Percentiles rank a stretch among this genome's conserved stretches.
These are phyloP conservation scores for Biscutella laevigata DNA, from an alignment of 441 rosid species.

Conservation along the genomic window DNA sequence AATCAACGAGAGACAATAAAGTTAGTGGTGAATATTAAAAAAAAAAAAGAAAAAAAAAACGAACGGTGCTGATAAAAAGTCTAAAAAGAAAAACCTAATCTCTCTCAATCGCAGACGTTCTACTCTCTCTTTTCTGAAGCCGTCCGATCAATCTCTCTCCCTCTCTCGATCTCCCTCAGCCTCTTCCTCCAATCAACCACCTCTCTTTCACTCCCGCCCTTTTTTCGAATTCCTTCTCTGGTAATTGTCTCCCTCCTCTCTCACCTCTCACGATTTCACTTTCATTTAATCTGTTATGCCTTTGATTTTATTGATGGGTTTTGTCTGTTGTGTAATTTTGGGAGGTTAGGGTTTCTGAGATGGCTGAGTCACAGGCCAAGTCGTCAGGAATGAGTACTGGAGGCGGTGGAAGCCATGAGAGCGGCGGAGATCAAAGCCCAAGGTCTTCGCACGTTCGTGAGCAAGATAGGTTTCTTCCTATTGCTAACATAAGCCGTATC, in stretches of 20 bases:
- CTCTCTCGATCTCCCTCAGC: slow-evolving; percentile 19
- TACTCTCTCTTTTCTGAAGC: slow-evolving; percentile 70
- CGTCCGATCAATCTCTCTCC: slow-evolving; percentile 73
- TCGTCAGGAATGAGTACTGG: too few relatives aligned
- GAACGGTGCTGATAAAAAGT: slow-evolving; percentile 79
- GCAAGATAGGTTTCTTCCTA: slow-evolving; percentile 87
- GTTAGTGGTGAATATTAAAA: background rate
- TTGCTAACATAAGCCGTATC: slow-evolving; percentile 88
- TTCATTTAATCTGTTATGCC: background rate
- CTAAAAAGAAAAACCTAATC: slow-evolving; percentile 23
- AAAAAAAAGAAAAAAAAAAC: slow-evolving; percentile 16
- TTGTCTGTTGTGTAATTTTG: background rate
- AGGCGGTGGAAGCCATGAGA: slow-evolving; percentile 68
- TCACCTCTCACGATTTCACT: background rate
- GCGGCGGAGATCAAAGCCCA: slow-evolving; percentile 90
- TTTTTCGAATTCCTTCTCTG: slow-evolving; percentile 31
- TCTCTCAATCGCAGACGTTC: slow-evolving; percentile 37
- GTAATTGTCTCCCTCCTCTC: slow-evolving; percentile 9
- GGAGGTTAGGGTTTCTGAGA: slow-evolving; percentile 19
- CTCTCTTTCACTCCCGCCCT: slow-evolving; percentile 53
- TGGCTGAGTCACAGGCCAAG: slow-evolving; percentile 36
- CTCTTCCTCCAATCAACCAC: slow-evolving; percentile 29
- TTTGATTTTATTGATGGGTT: background rate
- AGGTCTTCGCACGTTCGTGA: slow-evolving; percentile 60
- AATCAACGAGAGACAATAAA: slow-evolving; percentile 5